These are phyloP conservation scores for Hyaloperonospora arabidopsidis DNA, from an alignment of 352 stramenopile species.

Conservation along the genomic window DNA sequence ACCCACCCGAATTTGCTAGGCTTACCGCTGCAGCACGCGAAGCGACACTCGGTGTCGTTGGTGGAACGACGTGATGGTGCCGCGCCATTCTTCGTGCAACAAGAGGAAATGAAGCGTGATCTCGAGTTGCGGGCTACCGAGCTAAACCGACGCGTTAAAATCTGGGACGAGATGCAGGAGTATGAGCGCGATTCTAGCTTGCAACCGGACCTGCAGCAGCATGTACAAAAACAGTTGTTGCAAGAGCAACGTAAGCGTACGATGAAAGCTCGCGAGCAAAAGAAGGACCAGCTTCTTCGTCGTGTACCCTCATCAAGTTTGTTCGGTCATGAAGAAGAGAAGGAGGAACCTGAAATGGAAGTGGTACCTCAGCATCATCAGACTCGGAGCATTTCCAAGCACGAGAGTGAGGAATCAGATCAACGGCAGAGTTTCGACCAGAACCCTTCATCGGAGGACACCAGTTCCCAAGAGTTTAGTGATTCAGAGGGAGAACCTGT, in stretches of 20 bases:
- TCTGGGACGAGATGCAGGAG: constrained; percentile 34
- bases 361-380: constrained; percentile 11
- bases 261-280: constrained; percentile 4
- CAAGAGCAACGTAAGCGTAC: constrained; percentile 11
- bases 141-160: constrained; percentile 19
- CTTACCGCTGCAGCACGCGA: constrained; percentile 5
- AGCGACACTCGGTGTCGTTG: constrained; percentile 23
- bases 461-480: constrained; percentile 21
- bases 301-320: constrained; percentile 16
- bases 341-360: constrained; percentile 21
- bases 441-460: constrained; percentile 28
- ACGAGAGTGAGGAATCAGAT: constrained; percentile 14
- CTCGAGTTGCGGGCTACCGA: constrained; percentile 27
- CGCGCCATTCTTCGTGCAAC: constrained; percentile 22
- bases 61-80: constrained; percentile 18
- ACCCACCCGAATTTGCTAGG: constrained; percentile 22
- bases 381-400: constrained; percentile 12
- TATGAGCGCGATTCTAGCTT: constrained; percentile 26
- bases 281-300: constrained; percentile 8
- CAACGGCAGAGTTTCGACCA: constrained; percentile 6
- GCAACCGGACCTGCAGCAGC: constrained; percentile 8
- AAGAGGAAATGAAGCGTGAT: constrained; percentile 32
- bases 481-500: constrained; percentile 22
- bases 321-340: constrained; percentile 21
- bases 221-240: constrained; percentile 9